These are phyloP conservation scores for Volvariella surrecta DNA, from an alignment of 1,284 basidiomycete genomes.

Conservation along the genomic window DNA sequence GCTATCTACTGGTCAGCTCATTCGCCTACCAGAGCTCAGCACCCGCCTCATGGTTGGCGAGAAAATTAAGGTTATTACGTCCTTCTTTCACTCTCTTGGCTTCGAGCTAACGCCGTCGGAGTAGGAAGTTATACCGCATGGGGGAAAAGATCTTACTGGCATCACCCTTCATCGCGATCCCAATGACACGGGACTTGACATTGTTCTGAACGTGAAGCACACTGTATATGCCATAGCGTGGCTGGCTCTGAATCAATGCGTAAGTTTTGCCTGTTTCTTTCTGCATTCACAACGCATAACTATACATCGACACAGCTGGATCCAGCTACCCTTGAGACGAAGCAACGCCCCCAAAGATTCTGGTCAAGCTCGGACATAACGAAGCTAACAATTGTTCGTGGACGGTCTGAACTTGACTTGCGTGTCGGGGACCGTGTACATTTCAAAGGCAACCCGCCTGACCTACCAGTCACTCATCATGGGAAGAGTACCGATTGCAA, in stretches of 20 bases:
- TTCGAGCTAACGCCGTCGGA: slow-evolving; percentile 5
- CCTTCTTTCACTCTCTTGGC: slow-evolving; percentile 5
- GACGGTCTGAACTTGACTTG: slow-evolving; percentile 53
- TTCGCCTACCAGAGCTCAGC: slow-evolving; percentile 69
- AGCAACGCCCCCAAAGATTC: slow-evolving; percentile 63
- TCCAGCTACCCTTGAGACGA: slow-evolving; percentile 40
- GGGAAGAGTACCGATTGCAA: slow-evolving; percentile 37
- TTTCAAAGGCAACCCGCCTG: slow-evolving; percentile 35
- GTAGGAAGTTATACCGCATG: slow-evolving; percentile 61
- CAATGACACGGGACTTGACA: slow-evolving; percentile 30
- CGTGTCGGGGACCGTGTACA: slow-evolving; percentile 61
- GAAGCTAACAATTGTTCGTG: slow-evolving; percentile 60
- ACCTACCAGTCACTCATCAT: slow-evolving; percentile 42
- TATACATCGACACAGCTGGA: slow-evolving; percentile 40
- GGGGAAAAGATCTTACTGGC: too few relatives aligned
- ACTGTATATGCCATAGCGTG: slow-evolving; percentile 78
- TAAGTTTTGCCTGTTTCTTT: slow-evolving; percentile 27
- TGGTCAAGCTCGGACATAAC: slow-evolving; percentile 64
- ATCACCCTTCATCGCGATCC: too few relatives aligned
- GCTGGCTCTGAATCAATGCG: slow-evolving; percentile 85
- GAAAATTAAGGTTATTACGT: slow-evolving; percentile 49
- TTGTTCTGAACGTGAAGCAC: slow-evolving; percentile 70
- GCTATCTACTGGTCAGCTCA: slow-evolving; percentile 44
- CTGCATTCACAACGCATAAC: slow-evolving; percentile 6
- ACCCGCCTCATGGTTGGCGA: slow-evolving; percentile 66